Evolutionary conservation across 176 grass and related monocot species (phyloP).

Genomic region (Saccharum officinarum): DNA sequence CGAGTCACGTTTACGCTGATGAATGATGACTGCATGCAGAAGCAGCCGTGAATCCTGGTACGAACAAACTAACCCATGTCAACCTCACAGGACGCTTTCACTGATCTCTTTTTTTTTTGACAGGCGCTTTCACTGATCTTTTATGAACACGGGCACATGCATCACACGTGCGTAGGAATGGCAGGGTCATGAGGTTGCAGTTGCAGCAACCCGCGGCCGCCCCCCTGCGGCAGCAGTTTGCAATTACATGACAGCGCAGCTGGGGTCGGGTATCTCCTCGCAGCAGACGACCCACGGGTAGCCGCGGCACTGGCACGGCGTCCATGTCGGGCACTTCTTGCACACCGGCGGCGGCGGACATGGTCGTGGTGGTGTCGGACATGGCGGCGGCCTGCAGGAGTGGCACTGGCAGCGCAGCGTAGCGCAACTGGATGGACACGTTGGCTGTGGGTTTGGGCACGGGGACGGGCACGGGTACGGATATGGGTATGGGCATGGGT

Average conservation of each 20-base stretch:
- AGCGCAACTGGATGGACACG: not conserved
- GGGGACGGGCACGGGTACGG: not conserved
- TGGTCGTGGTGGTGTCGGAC: not conserved
- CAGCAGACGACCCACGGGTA: slow-evolving; percentile 6
- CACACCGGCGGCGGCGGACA: not conserved
- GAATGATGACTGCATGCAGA: not conserved
- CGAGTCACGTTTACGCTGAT: not conserved
- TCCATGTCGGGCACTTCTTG: slow-evolving; percentile 10
- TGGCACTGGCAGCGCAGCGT: not conserved
- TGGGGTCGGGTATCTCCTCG: slow-evolving; percentile 19
- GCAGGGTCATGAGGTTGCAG: not conserved
- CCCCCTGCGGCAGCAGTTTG: not conserved
- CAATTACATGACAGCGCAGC: slow-evolving; percentile 34
- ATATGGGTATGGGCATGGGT: not conserved
- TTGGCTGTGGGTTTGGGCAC: not conserved
- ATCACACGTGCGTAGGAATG: not conserved
- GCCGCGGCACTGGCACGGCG: slow-evolving; percentile 25
- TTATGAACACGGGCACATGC: not conserved
- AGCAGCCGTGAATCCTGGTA: not conserved
- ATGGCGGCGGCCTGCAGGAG: not conserved
- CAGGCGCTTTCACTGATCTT: not conserved
- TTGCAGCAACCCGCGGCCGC: no score
- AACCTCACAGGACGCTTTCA: not conserved
- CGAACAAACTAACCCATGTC: not conserved
- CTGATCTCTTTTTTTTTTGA: not conserved